Base-by-base conservation (phyloP, 768 basidiomycete genomes). In the Suillus paluster region DNA sequence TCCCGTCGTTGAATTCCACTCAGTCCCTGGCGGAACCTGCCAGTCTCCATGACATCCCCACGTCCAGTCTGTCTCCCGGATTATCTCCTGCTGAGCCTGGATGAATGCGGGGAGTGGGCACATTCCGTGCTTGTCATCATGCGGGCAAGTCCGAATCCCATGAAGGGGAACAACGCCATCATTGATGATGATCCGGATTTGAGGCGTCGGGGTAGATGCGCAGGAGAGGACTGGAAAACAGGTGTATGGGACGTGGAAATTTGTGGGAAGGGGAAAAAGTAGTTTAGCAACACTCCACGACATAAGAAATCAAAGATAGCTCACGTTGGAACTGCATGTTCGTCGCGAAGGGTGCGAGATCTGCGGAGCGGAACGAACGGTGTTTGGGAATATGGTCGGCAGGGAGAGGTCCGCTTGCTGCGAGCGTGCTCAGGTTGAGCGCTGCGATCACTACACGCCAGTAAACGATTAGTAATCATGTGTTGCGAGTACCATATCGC, bases 301-400 rank as follows among this genome's bases (percentile, higher is more conserved):
- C 3, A n/a, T 6, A 33, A 25, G 38, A 59, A 68, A 33, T 34
- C 48, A 62, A 9, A 21, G 10, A 15, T 78, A 83, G 60, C 73
- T 23, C 75, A 94, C 92, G 80, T 77, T 97, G 95, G 81, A 96
- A 90, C 70, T 94, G 92, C 23, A 96, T 73, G 68, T 96, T 96
- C 30, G 94, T 91, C 0, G 88, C 90, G 74, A 97, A 97, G 0
- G 95, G 94, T 21, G 91, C 88, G 42, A 95, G 80, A 64, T 94
- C 85, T 5, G 93, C 84, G 0, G 86, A 81, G 67, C 84, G 87
- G 81, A 93, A 97, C 0, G 89, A 80, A 15, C 49, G 49, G 49
- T 50, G 19, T 50, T 30, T 11, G 0, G 86, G 88, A 27, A 95
- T 88, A 67, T 92, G 90, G 59, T 88, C 86, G 10, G 83, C 80